phyloP scores from a whole-genome alignment of 768 basidiomycete genomes.

The Tremella yokohamensis region DNA sequence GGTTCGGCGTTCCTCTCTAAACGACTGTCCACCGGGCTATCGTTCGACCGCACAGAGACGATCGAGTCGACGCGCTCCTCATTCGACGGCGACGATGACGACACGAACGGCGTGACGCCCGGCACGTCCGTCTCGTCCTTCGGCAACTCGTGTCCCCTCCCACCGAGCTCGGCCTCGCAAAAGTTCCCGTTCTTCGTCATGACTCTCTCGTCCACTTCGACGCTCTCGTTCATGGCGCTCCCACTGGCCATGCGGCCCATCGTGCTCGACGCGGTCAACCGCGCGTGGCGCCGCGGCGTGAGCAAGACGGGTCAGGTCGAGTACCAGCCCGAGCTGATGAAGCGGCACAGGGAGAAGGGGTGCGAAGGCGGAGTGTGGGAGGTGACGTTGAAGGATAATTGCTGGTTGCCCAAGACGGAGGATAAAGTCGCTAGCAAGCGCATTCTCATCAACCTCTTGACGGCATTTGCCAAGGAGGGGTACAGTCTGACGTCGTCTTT shows the following conservation, averaged over 20 bases:
- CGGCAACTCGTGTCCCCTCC: conserved; percentile 32
- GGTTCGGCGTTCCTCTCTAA: conserved; percentile 18
- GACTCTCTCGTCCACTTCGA: conserved; percentile 34
- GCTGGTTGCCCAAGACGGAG: conserved; percentile 36
- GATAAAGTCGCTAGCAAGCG: conserved; percentile 42
- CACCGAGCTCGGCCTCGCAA: conserved; percentile 11
- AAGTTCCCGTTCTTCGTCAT: conserved; percentile 41
- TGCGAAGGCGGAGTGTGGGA: conserved; percentile 46
- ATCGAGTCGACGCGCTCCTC: conserved; percentile 13
- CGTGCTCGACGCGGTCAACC: conserved; percentile 30
- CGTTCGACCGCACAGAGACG: conserved; percentile 27
- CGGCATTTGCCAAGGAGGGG: conserved; percentile 39
- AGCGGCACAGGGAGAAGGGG: conserved; percentile 35
- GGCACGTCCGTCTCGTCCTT: conserved; percentile 40
- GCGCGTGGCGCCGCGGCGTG: conserved; percentile 35
- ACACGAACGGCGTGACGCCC: conserved; percentile 22
- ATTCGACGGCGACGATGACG: conserved; percentile 13
- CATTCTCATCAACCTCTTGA: conserved; percentile 40
- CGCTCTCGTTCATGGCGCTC: conserved; percentile 40
- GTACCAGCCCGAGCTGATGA: conserved; percentile 39
- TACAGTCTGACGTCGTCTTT: conserved; percentile 36
- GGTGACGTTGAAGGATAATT: conserved; percentile 29
- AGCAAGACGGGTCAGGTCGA: conserved; percentile 30
- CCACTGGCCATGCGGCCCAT: conserved; percentile 29
- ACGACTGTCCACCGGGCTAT: conserved; percentile 16